Conservation (phyloP, 768 basidiomycete genomes). For the Filobasidium floriforme region DNA sequence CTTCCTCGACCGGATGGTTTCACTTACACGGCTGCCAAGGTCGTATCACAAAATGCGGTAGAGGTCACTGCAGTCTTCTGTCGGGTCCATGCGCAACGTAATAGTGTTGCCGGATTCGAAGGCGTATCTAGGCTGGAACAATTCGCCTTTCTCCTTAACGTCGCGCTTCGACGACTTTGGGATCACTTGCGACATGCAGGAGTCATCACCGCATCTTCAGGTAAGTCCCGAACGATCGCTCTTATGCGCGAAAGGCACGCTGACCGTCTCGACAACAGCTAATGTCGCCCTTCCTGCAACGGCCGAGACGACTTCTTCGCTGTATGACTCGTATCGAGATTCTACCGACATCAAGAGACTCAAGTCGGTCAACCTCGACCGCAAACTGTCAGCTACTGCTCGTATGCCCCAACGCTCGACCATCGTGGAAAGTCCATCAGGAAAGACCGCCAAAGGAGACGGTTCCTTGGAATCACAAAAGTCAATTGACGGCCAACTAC, state of each 20-base stretch:
- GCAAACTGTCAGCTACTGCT: constrained; percentile 89
- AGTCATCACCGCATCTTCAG: constrained; percentile 72
- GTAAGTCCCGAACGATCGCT: constrained; percentile 47
- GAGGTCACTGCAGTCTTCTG: constrained; percentile 57
- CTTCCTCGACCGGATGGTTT: constrained; percentile 75
- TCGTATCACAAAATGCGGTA: constrained; percentile 50
- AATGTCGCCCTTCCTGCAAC: constrained; percentile 2
- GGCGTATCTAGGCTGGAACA: constrained; percentile 91
- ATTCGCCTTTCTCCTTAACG: constrained; percentile 92
- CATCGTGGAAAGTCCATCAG: constrained; percentile 88
- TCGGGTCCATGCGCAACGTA: constrained; percentile 62
- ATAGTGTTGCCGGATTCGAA: constrained; percentile 71
- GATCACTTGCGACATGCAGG: constrained; percentile 71
- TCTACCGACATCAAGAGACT: constrained; percentile 86
- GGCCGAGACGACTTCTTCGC: constrained; percentile 20
- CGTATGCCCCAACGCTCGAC: constrained; percentile 87
- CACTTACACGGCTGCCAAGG: constrained; percentile 56
- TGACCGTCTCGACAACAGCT: neutral
- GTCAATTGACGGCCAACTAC: neutral
- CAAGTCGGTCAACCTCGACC: constrained; percentile 88
- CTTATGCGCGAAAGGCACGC: neutral
- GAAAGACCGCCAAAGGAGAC: constrained; percentile 61
- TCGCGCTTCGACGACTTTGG: constrained; percentile 84
- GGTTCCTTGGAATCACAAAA: constrained; percentile 2
- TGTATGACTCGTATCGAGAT: constrained; percentile 72